Percentiles rank a stretch among this genome's conserved stretches.
Evolutionary conservation across 1,139 yeast species (phyloP).

Genomic region (Suhomyces kunorum): DNA sequence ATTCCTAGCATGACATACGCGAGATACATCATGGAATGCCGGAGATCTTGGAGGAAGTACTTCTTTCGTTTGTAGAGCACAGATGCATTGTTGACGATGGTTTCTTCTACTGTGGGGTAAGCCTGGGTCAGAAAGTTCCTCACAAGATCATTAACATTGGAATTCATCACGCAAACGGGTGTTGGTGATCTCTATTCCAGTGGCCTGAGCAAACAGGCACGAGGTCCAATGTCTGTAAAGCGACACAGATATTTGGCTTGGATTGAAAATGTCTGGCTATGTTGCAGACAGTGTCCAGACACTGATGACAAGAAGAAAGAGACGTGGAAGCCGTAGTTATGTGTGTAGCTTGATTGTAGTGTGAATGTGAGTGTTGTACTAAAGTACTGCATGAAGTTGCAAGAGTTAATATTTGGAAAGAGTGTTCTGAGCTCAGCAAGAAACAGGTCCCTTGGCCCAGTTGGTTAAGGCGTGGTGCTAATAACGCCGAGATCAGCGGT

Average conservation of each 20-base stretch:
- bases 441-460: slow-evolving; percentile 66
- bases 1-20: slow-evolving; percentile 36
- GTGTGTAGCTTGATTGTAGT: too few species aligned
- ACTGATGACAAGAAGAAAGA: too few species aligned
- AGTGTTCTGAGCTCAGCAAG: too few species aligned
- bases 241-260: too few species aligned
- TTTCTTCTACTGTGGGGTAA: slow-evolving; percentile 43
- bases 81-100: slow-evolving; percentile 35
- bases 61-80: slow-evolving; percentile 43
- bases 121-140: slow-evolving; percentile 33
- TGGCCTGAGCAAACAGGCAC: background rate
- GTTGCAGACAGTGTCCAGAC: too few species aligned
- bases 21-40: slow-evolving; percentile 29
- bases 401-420: too few species aligned
- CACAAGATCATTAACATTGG: slow-evolving; percentile 25
- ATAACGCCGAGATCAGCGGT: slow-evolving; percentile 83
- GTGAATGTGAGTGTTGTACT: too few species aligned
- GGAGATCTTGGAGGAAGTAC: slow-evolving; percentile 37
- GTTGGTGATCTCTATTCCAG: background rate
- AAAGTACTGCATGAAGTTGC: background rate
- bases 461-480: slow-evolving; percentile 92
- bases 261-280: too few species aligned
- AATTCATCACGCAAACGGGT: background rate
- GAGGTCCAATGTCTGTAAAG: background rate
- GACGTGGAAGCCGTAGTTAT: too few species aligned